Evolutionary conservation across 768 basidiomycete genomes (phyloP).

Genomic region (Russula virescens): DNA sequence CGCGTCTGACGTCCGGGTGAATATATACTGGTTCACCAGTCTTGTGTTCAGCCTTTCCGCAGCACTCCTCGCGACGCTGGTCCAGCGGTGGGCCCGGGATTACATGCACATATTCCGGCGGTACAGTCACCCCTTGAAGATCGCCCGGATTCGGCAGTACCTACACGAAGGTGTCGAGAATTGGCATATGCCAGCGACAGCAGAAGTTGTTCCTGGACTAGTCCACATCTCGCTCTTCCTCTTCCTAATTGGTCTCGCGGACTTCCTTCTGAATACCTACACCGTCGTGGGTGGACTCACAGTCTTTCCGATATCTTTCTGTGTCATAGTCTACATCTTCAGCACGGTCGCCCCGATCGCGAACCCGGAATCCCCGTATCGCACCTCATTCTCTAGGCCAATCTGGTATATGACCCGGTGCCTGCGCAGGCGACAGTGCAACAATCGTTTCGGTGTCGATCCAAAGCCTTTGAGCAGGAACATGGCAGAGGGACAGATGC

Average conservation of each 20-base stretch:
- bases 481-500: constrained; percentile 18
- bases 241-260: constrained; percentile 45
- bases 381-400: constrained; percentile 7
- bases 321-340: constrained; percentile 14
- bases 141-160: constrained; percentile 41
- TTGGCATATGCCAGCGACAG: constrained; percentile 39
- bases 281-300: constrained; percentile 4
- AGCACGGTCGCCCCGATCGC: constrained; percentile 7
- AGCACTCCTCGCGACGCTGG: constrained; percentile 41
- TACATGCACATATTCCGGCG: constrained; percentile 30
- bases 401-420: constrained; percentile 11
- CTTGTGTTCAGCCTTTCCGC: constrained; percentile 37
- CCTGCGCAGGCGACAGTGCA: background rate
- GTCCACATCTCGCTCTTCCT: constrained; percentile 45
- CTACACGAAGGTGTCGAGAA: constrained; percentile 33
- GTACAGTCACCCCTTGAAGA: constrained; percentile 29
- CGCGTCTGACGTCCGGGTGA: constrained; percentile 35
- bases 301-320: background rate
- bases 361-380: constrained; percentile 14
- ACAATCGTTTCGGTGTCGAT: background rate
- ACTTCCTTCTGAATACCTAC: constrained; percentile 36
- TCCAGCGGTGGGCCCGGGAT: constrained; percentile 45
- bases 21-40: constrained; percentile 39
- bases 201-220: constrained; percentile 41
- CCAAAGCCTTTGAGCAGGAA: constrained; percentile 4